Percentiles rank a stretch among this genome's conserved stretches.
These are phyloP conservation scores for Trichoderma pleuroti DNA, from an alignment of 2,329 filamentous ascomycete genomes.

Conservation along the genomic window DNA sequence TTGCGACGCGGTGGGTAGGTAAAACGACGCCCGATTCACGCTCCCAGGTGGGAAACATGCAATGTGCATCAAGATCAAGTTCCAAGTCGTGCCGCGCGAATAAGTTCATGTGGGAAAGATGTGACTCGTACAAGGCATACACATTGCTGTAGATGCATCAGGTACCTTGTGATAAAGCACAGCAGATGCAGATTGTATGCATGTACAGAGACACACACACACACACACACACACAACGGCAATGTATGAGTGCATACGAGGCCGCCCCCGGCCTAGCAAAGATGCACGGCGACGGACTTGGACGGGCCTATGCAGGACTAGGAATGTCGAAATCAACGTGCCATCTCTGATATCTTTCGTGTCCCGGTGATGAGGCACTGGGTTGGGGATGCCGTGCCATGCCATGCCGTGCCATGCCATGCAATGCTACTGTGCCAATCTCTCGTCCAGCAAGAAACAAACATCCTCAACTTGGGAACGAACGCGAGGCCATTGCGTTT, in stretches of 20 bases:
- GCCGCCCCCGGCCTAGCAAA: neutral
- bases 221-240: neutral
- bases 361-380: neutral
- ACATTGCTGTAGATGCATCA: neutral
- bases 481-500: conserved; percentile 5
- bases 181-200: neutral
- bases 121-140: no score
- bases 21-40: neutral
- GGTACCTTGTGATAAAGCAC: neutral
- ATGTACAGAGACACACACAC: no score
- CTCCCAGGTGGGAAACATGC: neutral
- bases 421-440: neutral
- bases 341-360: neutral
- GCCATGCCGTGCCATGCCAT: no score
- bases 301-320: neutral
- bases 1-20: neutral
- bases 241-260: neutral
- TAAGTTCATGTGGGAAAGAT: neutral
- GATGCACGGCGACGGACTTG: neutral
- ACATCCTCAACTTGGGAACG: neutral
- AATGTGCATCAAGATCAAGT: neutral
- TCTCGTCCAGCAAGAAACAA: neutral
- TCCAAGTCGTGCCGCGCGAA: neutral
- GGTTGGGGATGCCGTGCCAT: neutral
- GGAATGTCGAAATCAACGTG: neutral